These are phyloP conservation scores for Passalora sequoiae DNA, from an alignment of 2,329 filamentous ascomycete species.

Conservation along the genomic window DNA sequence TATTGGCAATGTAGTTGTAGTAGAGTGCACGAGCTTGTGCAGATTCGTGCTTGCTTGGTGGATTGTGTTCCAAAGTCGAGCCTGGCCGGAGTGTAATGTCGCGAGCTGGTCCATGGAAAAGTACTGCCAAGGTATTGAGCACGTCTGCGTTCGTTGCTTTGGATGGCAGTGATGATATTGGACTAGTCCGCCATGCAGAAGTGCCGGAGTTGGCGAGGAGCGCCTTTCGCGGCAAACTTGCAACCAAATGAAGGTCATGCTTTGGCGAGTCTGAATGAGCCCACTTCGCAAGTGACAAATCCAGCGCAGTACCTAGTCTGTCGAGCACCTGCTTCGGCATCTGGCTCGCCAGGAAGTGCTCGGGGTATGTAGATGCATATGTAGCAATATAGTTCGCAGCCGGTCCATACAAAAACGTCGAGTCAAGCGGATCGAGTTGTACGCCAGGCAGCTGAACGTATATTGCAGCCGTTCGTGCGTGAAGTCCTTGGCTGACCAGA, in stretches of 20 bases:
- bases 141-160: constrained; percentile 51
- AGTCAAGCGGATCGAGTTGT: constrained; percentile 46
- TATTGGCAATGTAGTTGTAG: constrained; percentile 48
- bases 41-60: constrained; percentile 43
- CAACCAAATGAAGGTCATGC: constrained; percentile 54
- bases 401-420: constrained; percentile 50
- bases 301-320: constrained; percentile 44
- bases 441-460: constrained; percentile 48
- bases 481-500: constrained; percentile 47
- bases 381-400: constrained; percentile 55
- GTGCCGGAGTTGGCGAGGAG: constrained; percentile 41
- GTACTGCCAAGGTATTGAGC: constrained; percentile 50
- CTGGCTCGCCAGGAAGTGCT: constrained; percentile 48
- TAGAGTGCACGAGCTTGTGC: constrained; percentile 52
- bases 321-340: constrained; percentile 44
- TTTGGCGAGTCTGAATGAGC: constrained; percentile 51
- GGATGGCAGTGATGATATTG: constrained; percentile 49
- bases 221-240: constrained; percentile 51
- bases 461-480: constrained; percentile 46
- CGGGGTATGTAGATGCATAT: constrained; percentile 52
- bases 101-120: constrained; percentile 51
- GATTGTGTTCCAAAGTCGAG: constrained; percentile 13
- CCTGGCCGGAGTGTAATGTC: constrained; percentile 30
- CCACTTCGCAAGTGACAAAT: constrained; percentile 45
- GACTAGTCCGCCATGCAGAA: constrained; percentile 32